Conservation (phyloP, 78 protist species). For the Reticulomyxa filosa region DNA sequence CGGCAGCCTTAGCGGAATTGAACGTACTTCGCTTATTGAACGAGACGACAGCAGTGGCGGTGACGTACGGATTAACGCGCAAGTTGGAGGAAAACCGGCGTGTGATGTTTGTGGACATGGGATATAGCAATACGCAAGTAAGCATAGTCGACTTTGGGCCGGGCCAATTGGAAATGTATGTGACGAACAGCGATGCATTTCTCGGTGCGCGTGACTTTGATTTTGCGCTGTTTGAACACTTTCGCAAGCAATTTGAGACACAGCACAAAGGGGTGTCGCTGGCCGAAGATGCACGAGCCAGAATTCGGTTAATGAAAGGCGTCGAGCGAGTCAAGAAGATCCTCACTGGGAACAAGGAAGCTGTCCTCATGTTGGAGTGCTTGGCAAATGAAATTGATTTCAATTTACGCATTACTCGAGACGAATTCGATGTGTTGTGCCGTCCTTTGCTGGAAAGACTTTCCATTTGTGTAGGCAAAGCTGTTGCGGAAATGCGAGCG, state of each 20-base stretch:
- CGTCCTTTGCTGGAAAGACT: background rate
- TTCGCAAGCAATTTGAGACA: background rate
- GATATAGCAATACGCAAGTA: background rate
- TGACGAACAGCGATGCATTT: background rate
- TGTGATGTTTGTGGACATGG: background rate
- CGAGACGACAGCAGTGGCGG: constrained; percentile 1
- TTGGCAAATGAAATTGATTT: background rate
- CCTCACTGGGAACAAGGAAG: background rate
- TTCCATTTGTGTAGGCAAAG: no score
- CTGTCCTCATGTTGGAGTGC: background rate
- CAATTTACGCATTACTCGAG: background rate
- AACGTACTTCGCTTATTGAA: background rate
- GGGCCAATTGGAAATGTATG: background rate
- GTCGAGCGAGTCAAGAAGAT: background rate
- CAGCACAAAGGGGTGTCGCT: background rate
- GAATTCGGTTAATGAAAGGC: background rate
- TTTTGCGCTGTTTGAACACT: background rate
- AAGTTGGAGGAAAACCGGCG: no score
- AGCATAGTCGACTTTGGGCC: background rate
- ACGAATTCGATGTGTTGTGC: background rate
- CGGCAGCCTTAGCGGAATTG: background rate
- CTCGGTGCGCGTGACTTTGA: background rate
- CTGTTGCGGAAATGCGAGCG: no score
- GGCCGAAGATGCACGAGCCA: background rate
- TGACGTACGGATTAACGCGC: no score